Percentiles rank a stretch among this genome's conserved stretches.
Evolutionary conservation across 345 rosid species (phyloP).

Genomic region (Orychophragmus violaceus): DNA sequence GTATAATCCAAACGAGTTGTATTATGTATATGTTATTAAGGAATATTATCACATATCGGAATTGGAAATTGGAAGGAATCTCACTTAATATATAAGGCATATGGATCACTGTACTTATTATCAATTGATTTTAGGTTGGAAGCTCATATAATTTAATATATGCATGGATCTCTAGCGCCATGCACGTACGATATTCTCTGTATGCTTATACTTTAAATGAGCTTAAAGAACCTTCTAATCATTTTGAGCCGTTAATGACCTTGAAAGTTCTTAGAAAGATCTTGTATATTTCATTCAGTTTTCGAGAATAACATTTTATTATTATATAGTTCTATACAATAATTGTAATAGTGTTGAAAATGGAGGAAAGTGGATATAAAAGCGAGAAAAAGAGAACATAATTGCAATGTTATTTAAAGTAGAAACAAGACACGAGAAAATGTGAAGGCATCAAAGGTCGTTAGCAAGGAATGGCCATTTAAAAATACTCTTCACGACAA

Average conservation of each 20-base stretch:
- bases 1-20: neutral
- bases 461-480: slow-evolving; percentile 16
- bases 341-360: slow-evolving; percentile 15
- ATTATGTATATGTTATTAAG: too few species aligned
- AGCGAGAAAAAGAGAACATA: slow-evolving; percentile 7
- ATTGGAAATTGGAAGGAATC: too few species aligned
- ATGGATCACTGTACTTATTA: too few species aligned
- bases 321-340: neutral
- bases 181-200: neutral
- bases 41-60: too few species aligned
- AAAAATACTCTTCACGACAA: slow-evolving; percentile 26
- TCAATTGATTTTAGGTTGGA: too few species aligned
- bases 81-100: too few species aligned
- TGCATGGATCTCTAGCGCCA: neutral
- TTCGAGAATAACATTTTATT: neutral
- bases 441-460: slow-evolving; percentile 22
- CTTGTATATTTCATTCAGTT: slow-evolving; percentile 3
- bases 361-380: slow-evolving; percentile 7
- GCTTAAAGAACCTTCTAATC: neutral
- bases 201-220: neutral
- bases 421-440: slow-evolving; percentile 26
- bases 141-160: too few species aligned
- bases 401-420: slow-evolving; percentile 24
- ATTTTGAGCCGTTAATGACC: slow-evolving; percentile 8
- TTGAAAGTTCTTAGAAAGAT: slow-evolving; percentile 21